A percentile compares a stretch with the other conserved stretches of the same genome.
Conservation (phyloP, 768 basidiomycete species). For the Boletus rubroflammeus region DNA sequence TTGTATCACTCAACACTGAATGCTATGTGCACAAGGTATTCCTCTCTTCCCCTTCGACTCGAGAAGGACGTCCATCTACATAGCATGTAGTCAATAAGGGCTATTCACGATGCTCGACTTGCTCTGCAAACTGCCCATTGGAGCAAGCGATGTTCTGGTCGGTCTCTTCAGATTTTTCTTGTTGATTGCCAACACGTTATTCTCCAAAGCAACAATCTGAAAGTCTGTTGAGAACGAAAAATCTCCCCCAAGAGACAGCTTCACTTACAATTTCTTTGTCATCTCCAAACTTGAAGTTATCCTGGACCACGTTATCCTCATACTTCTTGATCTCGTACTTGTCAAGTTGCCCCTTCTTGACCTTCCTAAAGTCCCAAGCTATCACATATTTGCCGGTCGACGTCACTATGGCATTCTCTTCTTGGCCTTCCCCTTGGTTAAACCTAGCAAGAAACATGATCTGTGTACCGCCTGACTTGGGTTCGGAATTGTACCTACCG, state of each 20-base stretch:
- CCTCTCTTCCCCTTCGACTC: conserved; percentile 3
- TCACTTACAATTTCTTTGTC: conserved; percentile 87
- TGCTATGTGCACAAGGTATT: conserved; percentile 12
- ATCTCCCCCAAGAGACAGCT: not conserved
- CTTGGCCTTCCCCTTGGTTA: conserved; percentile 83
- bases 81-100: conserved; percentile 43
- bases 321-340: conserved; percentile 98
- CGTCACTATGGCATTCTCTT: conserved; percentile 94
- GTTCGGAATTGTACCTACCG: conserved; percentile 47
- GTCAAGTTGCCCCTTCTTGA: conserved; percentile 87
- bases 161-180: conserved; percentile 90
- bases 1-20: not conserved
- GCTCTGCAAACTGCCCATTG: conserved; percentile 40
- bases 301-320: conserved; percentile 91
- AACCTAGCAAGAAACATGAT: conserved; percentile 52
- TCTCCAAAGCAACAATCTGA: conserved; percentile 93
- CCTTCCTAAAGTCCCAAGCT: conserved; percentile 96
- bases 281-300: conserved; percentile 96
- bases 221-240: conserved; percentile 5
- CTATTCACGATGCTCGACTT: conserved; percentile 66
- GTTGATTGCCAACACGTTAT: conserved; percentile 90
- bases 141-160: conserved; percentile 66
- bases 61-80: conserved; percentile 1
- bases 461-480: not conserved
- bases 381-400: conserved; percentile 89